These are phyloP conservation scores for Aspergillus aculeatus DNA, from an alignment of 2,329 filamentous ascomycete genomes.

Conservation along the genomic window DNA sequence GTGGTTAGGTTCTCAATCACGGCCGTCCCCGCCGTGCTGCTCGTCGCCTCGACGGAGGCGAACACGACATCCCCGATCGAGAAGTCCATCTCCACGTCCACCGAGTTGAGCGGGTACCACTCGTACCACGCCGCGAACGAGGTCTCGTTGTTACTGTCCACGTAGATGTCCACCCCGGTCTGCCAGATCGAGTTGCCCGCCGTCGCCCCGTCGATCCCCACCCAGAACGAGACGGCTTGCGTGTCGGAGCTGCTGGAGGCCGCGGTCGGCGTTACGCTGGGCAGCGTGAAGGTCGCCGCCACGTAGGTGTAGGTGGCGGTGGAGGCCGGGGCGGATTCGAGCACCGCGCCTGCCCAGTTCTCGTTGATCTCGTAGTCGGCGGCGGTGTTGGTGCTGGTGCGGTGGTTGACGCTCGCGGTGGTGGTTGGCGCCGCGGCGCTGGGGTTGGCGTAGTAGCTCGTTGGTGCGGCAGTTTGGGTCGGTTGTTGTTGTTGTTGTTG, in stretches of 20 bases:
- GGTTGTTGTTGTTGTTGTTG: neutral
- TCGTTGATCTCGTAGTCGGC: slow-evolving; percentile 8
- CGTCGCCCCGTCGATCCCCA: slow-evolving; percentile 13
- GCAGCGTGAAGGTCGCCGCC: slow-evolving; percentile 10
- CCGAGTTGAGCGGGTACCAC: slow-evolving; percentile 12
- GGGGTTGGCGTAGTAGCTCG: neutral
- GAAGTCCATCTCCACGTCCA: slow-evolving; percentile 8
- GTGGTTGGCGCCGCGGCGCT: neutral
- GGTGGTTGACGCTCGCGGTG: neutral
- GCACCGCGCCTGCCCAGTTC: slow-evolving; percentile 13
- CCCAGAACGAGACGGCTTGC: slow-evolving; percentile 12
- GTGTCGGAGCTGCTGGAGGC: neutral
- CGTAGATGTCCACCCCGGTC: slow-evolving; percentile 12
- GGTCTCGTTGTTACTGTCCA: slow-evolving; percentile 3
- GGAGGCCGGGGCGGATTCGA: neutral
- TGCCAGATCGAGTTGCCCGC: slow-evolving; percentile 11
- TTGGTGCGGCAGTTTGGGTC: neutral
- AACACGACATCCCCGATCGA: slow-evolving; percentile 11
- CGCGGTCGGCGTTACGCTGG: slow-evolving; percentile 5
- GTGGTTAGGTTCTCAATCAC: slow-evolving; percentile 13
- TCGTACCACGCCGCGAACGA: slow-evolving; percentile 14
- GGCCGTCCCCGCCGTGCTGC: neutral
- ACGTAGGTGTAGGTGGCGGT: slow-evolving; percentile 9
- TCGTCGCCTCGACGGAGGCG: slow-evolving; percentile 5
- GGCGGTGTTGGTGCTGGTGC: neutral